phyloP scores from a whole-genome alignment of 1,284 basidiomycete species.

The Ceratobasidium sp. region DNA sequence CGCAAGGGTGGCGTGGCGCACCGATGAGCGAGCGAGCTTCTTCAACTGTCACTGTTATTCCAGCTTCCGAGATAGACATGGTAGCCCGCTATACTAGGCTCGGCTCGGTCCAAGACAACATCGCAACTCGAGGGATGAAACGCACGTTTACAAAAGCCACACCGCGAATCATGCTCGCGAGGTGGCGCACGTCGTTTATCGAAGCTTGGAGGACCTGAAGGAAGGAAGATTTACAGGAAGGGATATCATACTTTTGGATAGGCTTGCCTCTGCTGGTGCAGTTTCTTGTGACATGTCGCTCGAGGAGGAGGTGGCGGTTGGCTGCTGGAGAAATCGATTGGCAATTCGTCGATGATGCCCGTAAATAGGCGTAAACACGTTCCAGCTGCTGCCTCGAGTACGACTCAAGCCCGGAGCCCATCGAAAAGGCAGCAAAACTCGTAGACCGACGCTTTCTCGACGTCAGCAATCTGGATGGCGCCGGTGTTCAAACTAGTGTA shows the following conservation, averaged over 20 bases:
- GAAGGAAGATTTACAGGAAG: not conserved
- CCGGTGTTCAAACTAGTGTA: not conserved
- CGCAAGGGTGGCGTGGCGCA: slow-evolving; percentile 51
- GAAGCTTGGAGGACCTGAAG: slow-evolving; percentile 76
- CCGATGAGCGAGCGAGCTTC: slow-evolving; percentile 80
- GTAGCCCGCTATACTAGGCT: slow-evolving; percentile 68
- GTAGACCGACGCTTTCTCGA: not conserved
- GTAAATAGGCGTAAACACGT: not conserved
- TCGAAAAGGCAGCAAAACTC: too few species aligned
- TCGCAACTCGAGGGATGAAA: slow-evolving; percentile 36
- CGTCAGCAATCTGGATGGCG: not conserved
- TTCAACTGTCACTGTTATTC: slow-evolving; percentile 85
- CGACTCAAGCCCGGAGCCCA: too few species aligned
- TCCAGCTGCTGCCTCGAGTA: not conserved
- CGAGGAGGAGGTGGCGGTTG: slow-evolving; percentile 6
- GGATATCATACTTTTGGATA: not conserved
- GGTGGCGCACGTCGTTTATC: slow-evolving; percentile 77
- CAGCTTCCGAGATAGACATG: slow-evolving; percentile 70
- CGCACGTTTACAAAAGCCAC: slow-evolving; percentile 78
- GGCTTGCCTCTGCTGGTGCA: slow-evolving; percentile 24
- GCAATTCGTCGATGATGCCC: slow-evolving; percentile 24
- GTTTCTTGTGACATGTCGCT: slow-evolving; percentile 23
- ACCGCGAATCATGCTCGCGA: slow-evolving; percentile 75
- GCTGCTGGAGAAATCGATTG: not conserved
- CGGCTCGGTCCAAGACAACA: slow-evolving; percentile 28